A percentile compares a stretch with the other conserved stretches of the same genome.
Evolutionary conservation across 2,329 filamentous ascomycete species (phyloP).

Genomic region (Aspergillus fructus): DNA sequence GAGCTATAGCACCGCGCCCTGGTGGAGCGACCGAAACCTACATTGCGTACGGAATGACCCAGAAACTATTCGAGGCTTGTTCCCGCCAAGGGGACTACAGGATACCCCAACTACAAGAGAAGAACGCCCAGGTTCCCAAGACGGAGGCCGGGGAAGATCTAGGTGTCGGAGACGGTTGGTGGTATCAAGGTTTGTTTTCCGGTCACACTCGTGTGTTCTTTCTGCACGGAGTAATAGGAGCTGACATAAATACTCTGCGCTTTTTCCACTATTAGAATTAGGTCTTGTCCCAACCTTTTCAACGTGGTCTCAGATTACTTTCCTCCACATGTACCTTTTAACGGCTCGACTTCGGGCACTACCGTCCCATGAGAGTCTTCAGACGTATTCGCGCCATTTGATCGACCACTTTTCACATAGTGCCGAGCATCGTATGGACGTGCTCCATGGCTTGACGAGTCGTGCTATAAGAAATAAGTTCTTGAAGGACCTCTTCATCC

Average conservation of each 20-base stretch:
- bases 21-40: slow-evolving; percentile 63
- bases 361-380: slow-evolving; percentile 62
- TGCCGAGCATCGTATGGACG: slow-evolving; percentile 69
- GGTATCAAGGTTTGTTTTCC: slow-evolving; percentile 69
- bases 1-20: slow-evolving; percentile 34
- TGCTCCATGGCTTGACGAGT: slow-evolving; percentile 50
- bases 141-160: slow-evolving; percentile 80
- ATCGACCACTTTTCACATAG: slow-evolving; percentile 80
- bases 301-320: slow-evolving; percentile 93
- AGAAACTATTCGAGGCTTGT: slow-evolving; percentile 75
- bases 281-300: slow-evolving; percentile 83
- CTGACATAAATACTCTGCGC: neutral
- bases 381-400: slow-evolving; percentile 83
- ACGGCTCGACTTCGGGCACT: slow-evolving; percentile 80
- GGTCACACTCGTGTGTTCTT: neutral
- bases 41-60: slow-evolving; percentile 74
- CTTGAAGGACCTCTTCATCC: slow-evolving; percentile 83
- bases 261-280: slow-evolving; percentile 58
- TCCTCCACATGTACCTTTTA: slow-evolving; percentile 93
- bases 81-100: slow-evolving; percentile 71
- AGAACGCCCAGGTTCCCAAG: slow-evolving; percentile 66
- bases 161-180: slow-evolving; percentile 71
- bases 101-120: slow-evolving; percentile 66
- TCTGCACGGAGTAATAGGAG: neutral
- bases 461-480: slow-evolving; percentile 59